Base-by-base conservation (phyloP, 345 rosid genomes). In the Zanthoxylum bungeanum region DNA sequence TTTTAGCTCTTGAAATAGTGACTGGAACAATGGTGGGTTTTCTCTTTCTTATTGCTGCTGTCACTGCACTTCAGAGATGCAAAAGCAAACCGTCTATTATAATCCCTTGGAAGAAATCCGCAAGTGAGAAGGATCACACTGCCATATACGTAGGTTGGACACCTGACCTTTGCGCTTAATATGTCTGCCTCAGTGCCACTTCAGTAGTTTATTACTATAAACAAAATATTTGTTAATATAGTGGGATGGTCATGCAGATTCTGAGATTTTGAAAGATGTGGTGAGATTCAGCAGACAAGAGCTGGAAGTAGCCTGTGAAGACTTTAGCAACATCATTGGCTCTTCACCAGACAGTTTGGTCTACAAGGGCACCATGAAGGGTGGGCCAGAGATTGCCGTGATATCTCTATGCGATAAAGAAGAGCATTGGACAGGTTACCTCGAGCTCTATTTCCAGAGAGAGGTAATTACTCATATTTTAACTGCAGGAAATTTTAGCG, bases 301-400 rank as follows among this genome's bases (percentile, higher is more conserved):
- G 70, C 97, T 96, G 66, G 99, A 96, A 85, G 91, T 89, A 63
- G 98, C 99, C 40, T 96, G 98, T 75, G 99, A 96, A 87, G 98
- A 96, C 83, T 96, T 93, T 78, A 96, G 98, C 86, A 96, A 96
- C 78, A 91, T 96, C 59, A 93, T 96, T 60, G 99, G 96, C 36
- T 88, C 95, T 61, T 93, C 98, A 21, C 91, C 96, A 1, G 98
- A 96, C 80, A 88, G 97, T 83, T 79, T 88, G 79, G 88, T 93
- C 71, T 96, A 91, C 82, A 96, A 96, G 82, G 99, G 98, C 71
- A 96, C 68, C 34, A 78, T 93, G 77, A 96, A 86, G 81, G 88
- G 90, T 56, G 98, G 99, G 21, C 88, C 93, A 59, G 99, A 96
- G 84, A 93, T 96, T 82, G 99, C 97, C 0, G 97, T 96, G 53